Conservation (phyloP, 106 monocot genomes). For the Dioscorea alata region DNA sequence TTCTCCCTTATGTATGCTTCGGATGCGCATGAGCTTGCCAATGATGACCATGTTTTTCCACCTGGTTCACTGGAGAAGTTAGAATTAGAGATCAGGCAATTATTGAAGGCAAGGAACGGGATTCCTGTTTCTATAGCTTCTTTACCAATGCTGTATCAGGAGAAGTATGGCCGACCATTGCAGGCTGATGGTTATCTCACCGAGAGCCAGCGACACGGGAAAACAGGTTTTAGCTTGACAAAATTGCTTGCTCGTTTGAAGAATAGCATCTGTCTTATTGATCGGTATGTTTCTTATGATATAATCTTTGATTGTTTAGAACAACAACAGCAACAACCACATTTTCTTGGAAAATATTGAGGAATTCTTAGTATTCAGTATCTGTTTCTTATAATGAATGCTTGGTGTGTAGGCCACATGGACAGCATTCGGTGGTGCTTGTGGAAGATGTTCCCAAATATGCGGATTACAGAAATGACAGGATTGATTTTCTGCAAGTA, state of each 20-base stretch:
- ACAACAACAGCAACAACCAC: no score
- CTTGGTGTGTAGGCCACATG: conserved; percentile 47
- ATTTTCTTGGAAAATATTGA: no score
- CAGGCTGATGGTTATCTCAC: conserved; percentile 86
- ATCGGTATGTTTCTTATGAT: conserved; percentile 35
- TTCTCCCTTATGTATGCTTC: background rate
- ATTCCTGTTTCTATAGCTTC: conserved; percentile 65
- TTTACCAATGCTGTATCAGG: conserved; percentile 69
- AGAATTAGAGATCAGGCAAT: conserved; percentile 64
- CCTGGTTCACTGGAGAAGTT: conserved; percentile 51
- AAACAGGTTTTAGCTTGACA: conserved; percentile 71
- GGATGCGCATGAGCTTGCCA: conserved; percentile 8
- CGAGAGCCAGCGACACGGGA: conserved; percentile 89
- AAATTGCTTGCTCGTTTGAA: conserved; percentile 65
- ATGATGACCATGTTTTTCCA: conserved; percentile 15
- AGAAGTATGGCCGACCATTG: conserved; percentile 65
- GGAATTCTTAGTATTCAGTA: no score
- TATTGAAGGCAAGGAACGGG: conserved; percentile 50
- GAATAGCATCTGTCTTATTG: conserved; percentile 63
- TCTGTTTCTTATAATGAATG: no score
- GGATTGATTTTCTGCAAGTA: conserved; percentile 4
- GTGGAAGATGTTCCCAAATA: conserved; percentile 43
- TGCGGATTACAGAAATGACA: conserved; percentile 37
- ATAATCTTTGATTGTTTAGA: no score
- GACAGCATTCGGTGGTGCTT: conserved; percentile 62